Base-by-base conservation (phyloP, 768 basidiomycete species). In the Phanerodontia chrysosporium region DNA sequence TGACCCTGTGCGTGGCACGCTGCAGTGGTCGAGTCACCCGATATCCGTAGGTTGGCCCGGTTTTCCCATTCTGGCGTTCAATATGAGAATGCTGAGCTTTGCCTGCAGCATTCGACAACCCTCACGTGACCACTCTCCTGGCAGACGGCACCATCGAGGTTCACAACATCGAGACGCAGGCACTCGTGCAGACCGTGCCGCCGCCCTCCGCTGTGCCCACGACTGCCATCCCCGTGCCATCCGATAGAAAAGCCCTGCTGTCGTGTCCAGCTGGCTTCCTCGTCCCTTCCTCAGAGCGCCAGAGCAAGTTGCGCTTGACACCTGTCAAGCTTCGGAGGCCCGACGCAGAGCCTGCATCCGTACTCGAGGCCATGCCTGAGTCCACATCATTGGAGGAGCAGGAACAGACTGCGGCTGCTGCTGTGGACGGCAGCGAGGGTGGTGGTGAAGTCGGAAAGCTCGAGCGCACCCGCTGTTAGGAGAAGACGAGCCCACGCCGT, bases 1-100 rank as follows among this genome's bases (percentile, higher is more conserved):
- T 0, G 94, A 96, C 70, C 93, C 95, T 4, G 87, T 93, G 8
- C 81, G 95, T 48, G 94, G 94, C 1, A 95, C 95, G 1, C 74
- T 97, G 45, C 83, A 92, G 68, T 97, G 93, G 92, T 80, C 84
- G 2, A 81, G 76, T 51, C 86, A 95, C 75, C 92, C 94, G 0
- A 74, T 84, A 24, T 81, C 85, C 21, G 75, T 93, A 36, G 86
- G 92, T 95, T 82, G 16, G 39, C 32, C 27, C 22, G 18, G 16
- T n/a, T n/a, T n/a, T n/a, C n/a, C n/a, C n/a, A n/a, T n/a, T n/a
- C n/a, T n/a, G n/a, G n/a, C n/a, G n/a, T n/a, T n/a, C n/a, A n/a
- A n/a, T n/a, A n/a, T n/a, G n/a, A n/a, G n/a, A n/a, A n/a, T n/a
- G n/a, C n/a, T n/a, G n/a, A n/a, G n/a, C n/a, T n/a, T n/a, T n/a